Evolutionary conservation across 2,329 filamentous ascomycete genomes (phyloP).

Genomic region (Zasmidium cellare): DNA sequence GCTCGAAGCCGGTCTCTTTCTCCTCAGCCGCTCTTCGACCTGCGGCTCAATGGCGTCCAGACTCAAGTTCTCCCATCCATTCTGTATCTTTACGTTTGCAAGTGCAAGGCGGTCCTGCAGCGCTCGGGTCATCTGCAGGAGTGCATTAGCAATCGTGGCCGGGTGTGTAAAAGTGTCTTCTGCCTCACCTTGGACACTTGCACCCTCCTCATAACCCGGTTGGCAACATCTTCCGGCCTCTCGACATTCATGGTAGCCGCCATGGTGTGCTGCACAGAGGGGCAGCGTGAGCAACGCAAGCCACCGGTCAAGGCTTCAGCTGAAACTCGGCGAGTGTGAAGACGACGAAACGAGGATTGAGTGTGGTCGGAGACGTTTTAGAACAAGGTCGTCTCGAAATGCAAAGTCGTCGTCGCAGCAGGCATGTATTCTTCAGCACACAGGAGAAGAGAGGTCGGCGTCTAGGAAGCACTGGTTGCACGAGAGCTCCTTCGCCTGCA

Average conservation of each 20-base stretch:
- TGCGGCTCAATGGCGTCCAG: slow-evolving; percentile 84
- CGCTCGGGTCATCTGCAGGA: slow-evolving; percentile 78
- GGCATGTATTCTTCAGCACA: slow-evolving; percentile 7
- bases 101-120: slow-evolving; percentile 92
- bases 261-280: slow-evolving; percentile 22
- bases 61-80: slow-evolving; percentile 89
- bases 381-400: neutral
- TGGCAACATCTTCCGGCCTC: slow-evolving; percentile 37
- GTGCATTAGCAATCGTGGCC: slow-evolving; percentile 24
- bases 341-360: neutral
- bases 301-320: slow-evolving; percentile 2
- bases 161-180: neutral
- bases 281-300: slow-evolving; percentile 6
- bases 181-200: slow-evolving; percentile 40
- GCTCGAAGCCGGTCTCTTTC: slow-evolving; percentile 62
- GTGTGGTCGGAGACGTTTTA: neutral
- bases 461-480: neutral
- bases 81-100: slow-evolving; percentile 95
- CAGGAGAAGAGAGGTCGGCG: neutral
- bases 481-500: neutral
- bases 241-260: slow-evolving; percentile 25
- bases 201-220: slow-evolving; percentile 38
- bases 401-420: neutral
- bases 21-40: slow-evolving; percentile 74
- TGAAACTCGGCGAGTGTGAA: slow-evolving; percentile 2